Evolutionary conservation across 257 asterid species (phyloP).

Genomic region (Gardenia jasminoides): DNA sequence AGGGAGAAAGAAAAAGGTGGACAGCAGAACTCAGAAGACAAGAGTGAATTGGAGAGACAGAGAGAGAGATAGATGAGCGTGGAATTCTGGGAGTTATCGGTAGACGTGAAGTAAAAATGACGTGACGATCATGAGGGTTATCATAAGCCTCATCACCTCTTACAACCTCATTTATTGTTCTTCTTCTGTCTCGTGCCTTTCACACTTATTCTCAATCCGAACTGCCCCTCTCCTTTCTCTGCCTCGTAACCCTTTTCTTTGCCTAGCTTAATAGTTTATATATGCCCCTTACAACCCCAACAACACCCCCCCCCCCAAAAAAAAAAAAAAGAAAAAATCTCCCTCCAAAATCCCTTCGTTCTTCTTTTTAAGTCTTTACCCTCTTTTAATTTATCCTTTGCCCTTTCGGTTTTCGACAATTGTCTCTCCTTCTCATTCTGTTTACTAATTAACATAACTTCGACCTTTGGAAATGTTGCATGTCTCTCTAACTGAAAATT

Average conservation of each 20-base stretch:
- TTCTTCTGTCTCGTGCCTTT: slow-evolving; percentile 65
- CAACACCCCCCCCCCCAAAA: background rate
- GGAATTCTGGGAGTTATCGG: slow-evolving; percentile 69
- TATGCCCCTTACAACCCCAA: background rate
- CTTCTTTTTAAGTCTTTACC: too few species aligned
- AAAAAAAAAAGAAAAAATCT: background rate
- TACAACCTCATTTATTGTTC: slow-evolving; percentile 74
- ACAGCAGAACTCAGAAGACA: background rate
- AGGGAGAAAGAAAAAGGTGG: background rate
- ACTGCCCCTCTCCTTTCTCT: slow-evolving; percentile 55
- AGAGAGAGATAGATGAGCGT: slow-evolving; percentile 31
- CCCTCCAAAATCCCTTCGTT: background rate
- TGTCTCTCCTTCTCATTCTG: too few species aligned
- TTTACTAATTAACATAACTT: too few species aligned
- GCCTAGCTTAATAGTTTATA: background rate
- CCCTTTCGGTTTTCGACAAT: background rate
- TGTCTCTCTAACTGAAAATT: too few species aligned
- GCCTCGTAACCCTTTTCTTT: slow-evolving; percentile 25
- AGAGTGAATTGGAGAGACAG: background rate
- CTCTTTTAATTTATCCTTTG: background rate
- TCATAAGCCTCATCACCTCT: slow-evolving; percentile 86
- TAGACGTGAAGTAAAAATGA: slow-evolving; percentile 66
- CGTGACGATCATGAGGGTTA: slow-evolving; percentile 97
- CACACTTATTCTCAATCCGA: slow-evolving; percentile 89
- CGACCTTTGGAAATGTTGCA: too few species aligned